A percentile compares a stretch with the other conserved stretches of the same genome.
phyloP scores from a whole-genome alignment of 176 grass and related monocot genomes.

The Avena sativa region DNA sequence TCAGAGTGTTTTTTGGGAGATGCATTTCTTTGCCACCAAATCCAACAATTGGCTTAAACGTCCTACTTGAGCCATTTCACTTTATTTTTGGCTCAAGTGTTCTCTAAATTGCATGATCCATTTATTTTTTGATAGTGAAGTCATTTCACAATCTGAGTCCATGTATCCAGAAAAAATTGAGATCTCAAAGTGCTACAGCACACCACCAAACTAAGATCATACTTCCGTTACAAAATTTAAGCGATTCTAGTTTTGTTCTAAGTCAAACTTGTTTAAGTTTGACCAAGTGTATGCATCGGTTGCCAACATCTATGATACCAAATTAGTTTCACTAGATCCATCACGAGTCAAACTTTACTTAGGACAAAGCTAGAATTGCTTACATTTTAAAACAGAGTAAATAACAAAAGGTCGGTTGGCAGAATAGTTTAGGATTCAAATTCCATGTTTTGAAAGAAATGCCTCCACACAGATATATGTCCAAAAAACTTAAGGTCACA shows the following conservation, averaged over 20 bases:
- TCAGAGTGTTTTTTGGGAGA: background rate
- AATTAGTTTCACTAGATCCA: background rate
- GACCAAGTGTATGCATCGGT: too few relatives aligned
- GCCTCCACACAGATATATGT: background rate
- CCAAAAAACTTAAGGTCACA: background rate
- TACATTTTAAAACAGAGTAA: background rate
- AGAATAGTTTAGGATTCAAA: background rate
- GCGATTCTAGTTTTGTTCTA: too few relatives aligned
- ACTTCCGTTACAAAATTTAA: too few relatives aligned
- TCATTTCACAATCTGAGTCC: background rate
- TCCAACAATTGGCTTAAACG: background rate
- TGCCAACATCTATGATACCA: too few relatives aligned
- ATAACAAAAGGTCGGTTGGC: background rate
- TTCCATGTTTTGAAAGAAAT: constrained; percentile 24
- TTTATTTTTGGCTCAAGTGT: background rate
- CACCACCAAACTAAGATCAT: background rate
- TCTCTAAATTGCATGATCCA: background rate
- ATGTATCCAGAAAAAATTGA: background rate
- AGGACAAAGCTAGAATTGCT: background rate
- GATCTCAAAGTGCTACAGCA: background rate
- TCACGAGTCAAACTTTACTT: constrained; percentile 1
- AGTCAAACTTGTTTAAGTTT: too few relatives aligned
- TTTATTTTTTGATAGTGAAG: background rate
- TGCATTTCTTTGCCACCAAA: background rate
- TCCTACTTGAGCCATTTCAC: background rate